These are phyloP conservation scores for Fraxinus baroniana DNA, from an alignment of 305 asterid species.

Conservation along the genomic window DNA sequence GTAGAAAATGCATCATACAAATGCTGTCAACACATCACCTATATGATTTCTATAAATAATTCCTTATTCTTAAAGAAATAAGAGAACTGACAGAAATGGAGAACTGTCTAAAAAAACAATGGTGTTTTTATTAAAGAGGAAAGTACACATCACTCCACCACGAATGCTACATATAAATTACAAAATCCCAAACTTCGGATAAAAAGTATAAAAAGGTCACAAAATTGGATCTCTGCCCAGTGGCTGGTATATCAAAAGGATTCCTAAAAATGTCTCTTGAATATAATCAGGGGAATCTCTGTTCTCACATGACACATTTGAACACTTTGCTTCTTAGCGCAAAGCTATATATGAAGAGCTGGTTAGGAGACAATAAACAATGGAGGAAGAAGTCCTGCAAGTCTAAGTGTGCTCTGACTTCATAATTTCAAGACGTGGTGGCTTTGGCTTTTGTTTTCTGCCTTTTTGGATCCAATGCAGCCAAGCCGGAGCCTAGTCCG, in stretches of 20 bases:
- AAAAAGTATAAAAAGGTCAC: not conserved
- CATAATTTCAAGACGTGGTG: constrained; percentile 28
- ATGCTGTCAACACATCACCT: no score
- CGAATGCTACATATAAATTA: not conserved
- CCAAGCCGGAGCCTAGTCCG: constrained; percentile 84
- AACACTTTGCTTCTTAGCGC: not conserved
- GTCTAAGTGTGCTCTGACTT: not conserved
- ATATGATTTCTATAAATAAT: no score
- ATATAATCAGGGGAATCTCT: not conserved
- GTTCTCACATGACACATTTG: not conserved
- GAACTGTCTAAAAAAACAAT: not conserved
- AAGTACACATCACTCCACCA: not conserved
- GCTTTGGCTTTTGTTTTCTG: constrained; percentile 58
- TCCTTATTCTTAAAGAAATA: no score
- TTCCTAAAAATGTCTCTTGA: not conserved
- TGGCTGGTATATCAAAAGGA: not conserved
- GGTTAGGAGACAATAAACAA: not conserved
- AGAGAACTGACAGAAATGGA: not conserved
- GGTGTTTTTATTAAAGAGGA: not conserved
- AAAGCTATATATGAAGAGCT: not conserved
- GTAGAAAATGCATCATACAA: no score
- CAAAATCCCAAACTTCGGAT: not conserved
- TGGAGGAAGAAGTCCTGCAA: not conserved
- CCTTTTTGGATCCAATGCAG: constrained; percentile 62
- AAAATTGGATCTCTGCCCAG: not conserved